Base-by-base conservation (phyloP, 352 stramenopile genomes). In the Globisporangium radiosum region DNA sequence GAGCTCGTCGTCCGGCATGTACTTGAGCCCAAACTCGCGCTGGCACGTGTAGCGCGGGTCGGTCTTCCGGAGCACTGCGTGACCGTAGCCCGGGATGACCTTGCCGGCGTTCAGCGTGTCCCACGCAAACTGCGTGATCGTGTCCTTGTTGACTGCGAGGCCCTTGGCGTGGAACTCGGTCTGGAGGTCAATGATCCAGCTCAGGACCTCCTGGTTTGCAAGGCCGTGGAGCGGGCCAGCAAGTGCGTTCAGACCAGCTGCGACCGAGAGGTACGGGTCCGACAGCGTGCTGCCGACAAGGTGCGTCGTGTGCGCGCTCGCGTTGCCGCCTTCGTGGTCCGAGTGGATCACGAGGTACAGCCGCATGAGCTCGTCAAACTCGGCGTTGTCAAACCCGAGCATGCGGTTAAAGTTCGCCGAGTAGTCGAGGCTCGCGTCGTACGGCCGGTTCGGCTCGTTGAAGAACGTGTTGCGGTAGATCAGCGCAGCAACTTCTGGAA, bases 401-500 rank as follows among this genome's bases (percentile, higher is more conserved):
- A 99, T 99, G 66, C 94, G 94, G 74, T 88, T 97, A 73, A 99
- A 99, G 85, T 99, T 99, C 63, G 90, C 97, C 60, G 92, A 97
- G 85, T 99, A 99, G 81, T 99, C 97, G 33, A 99, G 82, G 65
- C 84, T 97, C 53, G 73, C 85, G 79, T 99, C 96, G 79, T 96
- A 96, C 25, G 75, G 70, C 62, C 94, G 88, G 68, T 86, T 94
- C 42, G 90, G 73, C 60, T 98, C 96, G 71, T 98, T 95, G 73
- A 98, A 97, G 86, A 98, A 99, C 50, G 96, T 98, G 81, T 98
- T 98, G 65, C 97, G 91, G 80, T 99, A 99, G 75, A 99, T 99
- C 56, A 98, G 88, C 14, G 97, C 94, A 4, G 97, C 97, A 56
- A 99, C 96, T 78, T 99, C 95, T 7, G 97, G 96, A 54, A 99